Evolutionary conservation across 75 land plant genomes (phyloP), one percentile per base, ranked within the genome.

Genomic region (Pseudotsuga menziesii): DNA sequence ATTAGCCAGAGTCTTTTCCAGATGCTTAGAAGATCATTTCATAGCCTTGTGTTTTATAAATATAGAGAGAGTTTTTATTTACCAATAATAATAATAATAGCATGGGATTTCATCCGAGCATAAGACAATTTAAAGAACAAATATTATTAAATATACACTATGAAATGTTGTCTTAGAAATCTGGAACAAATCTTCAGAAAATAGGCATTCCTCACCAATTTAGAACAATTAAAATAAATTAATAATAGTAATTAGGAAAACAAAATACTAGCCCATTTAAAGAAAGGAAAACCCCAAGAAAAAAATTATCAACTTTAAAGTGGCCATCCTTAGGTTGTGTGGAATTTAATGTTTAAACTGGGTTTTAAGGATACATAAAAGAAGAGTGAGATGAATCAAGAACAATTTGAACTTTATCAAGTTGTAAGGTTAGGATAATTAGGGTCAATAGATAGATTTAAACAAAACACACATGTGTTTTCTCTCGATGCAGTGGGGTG

Each of bases 401-500:
- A 17, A 67, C 71, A 67, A 67, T 32, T 35, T 25, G 20, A 74
- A 74, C 75, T 25, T 56, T 55, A 55, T 26, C 32, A 74, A 36
- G 72, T 20, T 48, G 72, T 76, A 76, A 44, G 77, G 77, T 59
- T 39, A 83, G 78, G 76, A 85, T 59, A 71, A 78, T 79, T 61
- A 87, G 81, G 88, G 88, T 81, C 74, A 80, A 75, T 79, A 83
- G 80, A 78, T 73, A 88, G 84, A 80, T 83, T 78, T 81, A 82
- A 84, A 89, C 81, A 80, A 87, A 91, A 93, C 72, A 69, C 95
- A 91, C 89, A 76, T 85, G 91, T 89, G 85, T 93, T 83, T 87
- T 90, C 93, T 91, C 89, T 89, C 82, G 77, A 91, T 91, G 91
- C 94, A 93, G 82, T 85, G 87, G 81, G 87, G 85, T 91, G 87